A percentile compares a stretch with the other conserved stretches of the same genome.
These are phyloP conservation scores for Huntiella omanensis DNA, from an alignment of 2,329 filamentous ascomycete species.

Conservation along the genomic window DNA sequence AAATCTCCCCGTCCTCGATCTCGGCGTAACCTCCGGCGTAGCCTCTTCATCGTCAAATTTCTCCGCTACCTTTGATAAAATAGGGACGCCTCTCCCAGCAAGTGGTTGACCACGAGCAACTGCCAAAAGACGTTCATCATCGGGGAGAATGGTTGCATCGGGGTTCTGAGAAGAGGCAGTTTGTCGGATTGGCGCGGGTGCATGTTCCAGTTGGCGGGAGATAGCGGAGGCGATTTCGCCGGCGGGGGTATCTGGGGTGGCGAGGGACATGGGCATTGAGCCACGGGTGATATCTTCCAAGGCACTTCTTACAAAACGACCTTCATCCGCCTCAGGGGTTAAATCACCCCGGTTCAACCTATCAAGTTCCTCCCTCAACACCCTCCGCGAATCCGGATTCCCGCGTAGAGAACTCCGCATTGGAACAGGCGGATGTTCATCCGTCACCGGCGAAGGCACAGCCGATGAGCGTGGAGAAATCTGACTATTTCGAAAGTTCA, in stretches of 20 bases:
- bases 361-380: not conserved
- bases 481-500: not conserved
- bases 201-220: slow-evolving; percentile 4
- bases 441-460: not conserved
- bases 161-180: not conserved
- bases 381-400: not conserved
- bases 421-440: not conserved
- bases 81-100: not conserved
- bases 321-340: slow-evolving; percentile 67
- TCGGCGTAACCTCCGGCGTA: not conserved
- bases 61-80: not conserved
- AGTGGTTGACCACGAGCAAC: not conserved
- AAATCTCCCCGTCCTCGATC: slow-evolving; percentile 1
- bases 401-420: not conserved
- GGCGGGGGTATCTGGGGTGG: not conserved
- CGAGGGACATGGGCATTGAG: slow-evolving; percentile 21
- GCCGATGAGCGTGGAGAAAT: not conserved
- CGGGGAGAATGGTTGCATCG: not conserved
- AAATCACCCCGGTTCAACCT: slow-evolving; percentile 23
- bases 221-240: slow-evolving; percentile 4
- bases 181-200: not conserved
- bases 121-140: not conserved
- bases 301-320: slow-evolving; percentile 75
- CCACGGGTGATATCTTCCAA: slow-evolving; percentile 70
- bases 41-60: not conserved